Conservation (phyloP, 2,329 filamentous ascomycete genomes). For the Colletotrichum plurivorum region DNA sequence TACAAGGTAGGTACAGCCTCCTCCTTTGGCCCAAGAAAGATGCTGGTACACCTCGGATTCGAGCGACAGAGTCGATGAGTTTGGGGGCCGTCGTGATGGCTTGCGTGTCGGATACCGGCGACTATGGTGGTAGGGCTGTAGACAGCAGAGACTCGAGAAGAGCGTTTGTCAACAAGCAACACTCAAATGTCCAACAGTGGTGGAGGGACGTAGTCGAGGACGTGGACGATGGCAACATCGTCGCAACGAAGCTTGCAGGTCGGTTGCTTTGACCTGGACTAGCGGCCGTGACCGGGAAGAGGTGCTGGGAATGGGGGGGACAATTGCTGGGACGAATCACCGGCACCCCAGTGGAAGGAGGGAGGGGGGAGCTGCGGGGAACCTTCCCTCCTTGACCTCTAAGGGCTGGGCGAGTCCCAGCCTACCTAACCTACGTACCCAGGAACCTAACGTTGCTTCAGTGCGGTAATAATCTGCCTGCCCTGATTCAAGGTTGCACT, state of each 20-base stretch:
- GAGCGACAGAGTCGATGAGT: not conserved
- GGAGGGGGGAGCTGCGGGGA: not conserved
- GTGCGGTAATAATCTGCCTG: not conserved
- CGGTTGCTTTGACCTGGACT: conserved; percentile 26
- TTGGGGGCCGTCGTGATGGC: conserved; percentile 27
- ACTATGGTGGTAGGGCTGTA: not conserved
- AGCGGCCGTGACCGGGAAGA: conserved; percentile 29
- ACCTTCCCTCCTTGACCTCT: not conserved
- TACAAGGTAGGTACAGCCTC: conserved; percentile 31
- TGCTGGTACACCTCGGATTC: not conserved
- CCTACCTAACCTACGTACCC: not conserved
- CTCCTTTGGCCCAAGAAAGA: not conserved
- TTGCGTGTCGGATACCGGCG: conserved; percentile 22
- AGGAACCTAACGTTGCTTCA: conserved; percentile 13
- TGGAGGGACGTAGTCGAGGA: conserved; percentile 7
- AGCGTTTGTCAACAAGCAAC: too few relatives aligned
- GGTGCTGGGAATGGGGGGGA: conserved; percentile 10
- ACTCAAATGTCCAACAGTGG: conserved; percentile 9
- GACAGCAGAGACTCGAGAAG: too few relatives aligned
- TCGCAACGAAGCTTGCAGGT: conserved; percentile 30
- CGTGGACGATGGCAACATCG: conserved; percentile 30
- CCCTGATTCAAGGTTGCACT: not conserved
- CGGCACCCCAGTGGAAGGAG: not conserved
- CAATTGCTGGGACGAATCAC: too few relatives aligned
- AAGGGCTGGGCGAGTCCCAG: too few relatives aligned